Conservation (phyloP, 805 yeast genomes). For the Ogataea trehaloabstinens region DNA sequence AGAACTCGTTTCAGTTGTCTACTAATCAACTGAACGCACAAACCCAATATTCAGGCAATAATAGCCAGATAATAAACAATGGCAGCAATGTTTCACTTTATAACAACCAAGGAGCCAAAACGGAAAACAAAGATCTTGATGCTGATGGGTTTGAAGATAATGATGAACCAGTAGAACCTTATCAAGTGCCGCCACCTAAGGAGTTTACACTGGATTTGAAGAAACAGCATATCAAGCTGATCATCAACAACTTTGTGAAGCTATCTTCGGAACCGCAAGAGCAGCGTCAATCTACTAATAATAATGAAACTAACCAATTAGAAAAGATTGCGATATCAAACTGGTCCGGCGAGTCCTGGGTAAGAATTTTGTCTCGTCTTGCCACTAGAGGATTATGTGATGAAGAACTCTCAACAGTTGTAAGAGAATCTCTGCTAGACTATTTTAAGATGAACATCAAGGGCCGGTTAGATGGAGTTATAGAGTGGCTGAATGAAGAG, state of each 20-base stretch:
- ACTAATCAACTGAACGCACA: conserved; percentile 1
- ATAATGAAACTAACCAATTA: conserved; percentile 34
- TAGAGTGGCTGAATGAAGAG: conserved; percentile 95
- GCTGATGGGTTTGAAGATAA: conserved; percentile 15
- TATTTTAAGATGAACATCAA: conserved; percentile 75
- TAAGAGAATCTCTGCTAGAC: conserved; percentile 69
- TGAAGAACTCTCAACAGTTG: conserved; percentile 51
- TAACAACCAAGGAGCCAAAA: background rate
- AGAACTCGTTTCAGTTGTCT: conserved; percentile 4
- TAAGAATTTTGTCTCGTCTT: conserved; percentile 67
- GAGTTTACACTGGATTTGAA: conserved; percentile 52
- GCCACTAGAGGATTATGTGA: conserved; percentile 75
- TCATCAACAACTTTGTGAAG: conserved; percentile 58
- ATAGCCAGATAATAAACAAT: background rate
- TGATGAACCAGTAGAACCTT: conserved; percentile 30
- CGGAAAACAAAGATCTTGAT: conserved; percentile 7
- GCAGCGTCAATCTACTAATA: conserved; percentile 11
- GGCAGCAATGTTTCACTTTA: conserved; percentile 5
- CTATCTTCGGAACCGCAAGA: conserved; percentile 36
- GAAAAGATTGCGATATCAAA: conserved; percentile 50
- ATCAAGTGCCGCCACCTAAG: conserved; percentile 55
- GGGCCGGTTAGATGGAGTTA: conserved; percentile 65
- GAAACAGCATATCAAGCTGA: conserved; percentile 52
- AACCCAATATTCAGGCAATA: background rate
- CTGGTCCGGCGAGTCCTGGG: conserved; percentile 72